phyloP scores from a whole-genome alignment of 176 grass and related monocot species.

The Thinopyrum elongatum region DNA sequence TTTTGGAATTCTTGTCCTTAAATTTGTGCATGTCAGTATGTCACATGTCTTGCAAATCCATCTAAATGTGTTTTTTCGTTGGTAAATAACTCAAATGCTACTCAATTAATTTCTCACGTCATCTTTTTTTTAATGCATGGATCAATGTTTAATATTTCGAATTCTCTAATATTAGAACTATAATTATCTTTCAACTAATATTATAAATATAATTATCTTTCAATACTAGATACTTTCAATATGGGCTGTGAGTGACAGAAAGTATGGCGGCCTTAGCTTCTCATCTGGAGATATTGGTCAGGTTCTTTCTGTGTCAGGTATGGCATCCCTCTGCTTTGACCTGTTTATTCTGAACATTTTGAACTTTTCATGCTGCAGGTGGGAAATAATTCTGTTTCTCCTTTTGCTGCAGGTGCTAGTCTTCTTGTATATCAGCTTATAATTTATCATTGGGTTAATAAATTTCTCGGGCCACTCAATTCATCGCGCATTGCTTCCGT shows the following conservation, averaged over 20 bases:
- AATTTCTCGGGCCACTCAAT: constrained; percentile 42
- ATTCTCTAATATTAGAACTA: background rate
- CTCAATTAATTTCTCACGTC: background rate
- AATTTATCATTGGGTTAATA: constrained; percentile 49
- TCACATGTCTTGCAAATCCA: background rate
- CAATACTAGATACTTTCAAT: constrained; percentile 63
- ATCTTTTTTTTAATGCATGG: background rate
- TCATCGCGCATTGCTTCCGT: constrained; percentile 50
- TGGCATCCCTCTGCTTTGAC: background rate
- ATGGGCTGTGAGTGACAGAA: constrained; percentile 66
- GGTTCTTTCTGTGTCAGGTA: constrained; percentile 76
- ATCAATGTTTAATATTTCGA: background rate
- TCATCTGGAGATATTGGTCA: constrained; percentile 55
- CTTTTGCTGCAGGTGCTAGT: constrained; percentile 43
- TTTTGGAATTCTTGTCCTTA: background rate
- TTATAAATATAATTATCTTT: background rate
- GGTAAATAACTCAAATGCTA: background rate
- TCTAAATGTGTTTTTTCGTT: background rate
- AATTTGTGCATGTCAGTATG: background rate
- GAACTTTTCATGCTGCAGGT: constrained; percentile 6
- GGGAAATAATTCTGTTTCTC: background rate
- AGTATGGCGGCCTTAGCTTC: constrained; percentile 68
- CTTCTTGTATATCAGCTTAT: constrained; percentile 65
- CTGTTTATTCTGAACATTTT: background rate
- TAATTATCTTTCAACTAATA: background rate